Base-by-base conservation (phyloP, 345 rosid species). In the Kernera saxatilis region DNA sequence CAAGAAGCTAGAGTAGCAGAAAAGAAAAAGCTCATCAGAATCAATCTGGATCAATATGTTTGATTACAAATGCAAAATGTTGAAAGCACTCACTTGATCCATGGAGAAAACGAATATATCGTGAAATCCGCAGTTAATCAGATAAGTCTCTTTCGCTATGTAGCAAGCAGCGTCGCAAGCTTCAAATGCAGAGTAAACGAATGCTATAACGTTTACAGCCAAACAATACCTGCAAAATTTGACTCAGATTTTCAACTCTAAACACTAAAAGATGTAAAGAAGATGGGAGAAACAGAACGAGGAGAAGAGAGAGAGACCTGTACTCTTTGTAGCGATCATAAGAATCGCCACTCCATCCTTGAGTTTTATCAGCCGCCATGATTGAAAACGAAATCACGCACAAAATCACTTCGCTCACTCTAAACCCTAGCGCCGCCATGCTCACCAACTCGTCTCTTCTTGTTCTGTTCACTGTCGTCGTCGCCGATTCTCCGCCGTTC, bases 261-360 rank as follows among this genome's bases (percentile, higher is more conserved):
- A 50, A 61, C 39, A 56, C 8, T 9, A 35, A 57, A 14, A 45
- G 8, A 0, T 19, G 43, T 29, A 2, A 6, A 19, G 51, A 27
- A 58, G 54, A 35, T 2, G 39, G 59, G 12, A 51, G 13, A 10
- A 10, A 6, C 8, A 14, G 8, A 22, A 3, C 6, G 5, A 36
- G 48, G 21, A 45, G 26, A 54, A 45, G 21, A 25, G 39, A 44
- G 27, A 36, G 56, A 23, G 18, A 89, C 99, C 96, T 88, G 84
- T 88, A 95, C 70, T 92, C 99, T 78, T 65, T 86, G 75, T 95
- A 95, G 21, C 98, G 96, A 71, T 95, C 89, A 60, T 80, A 95
- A 21, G 99, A 95, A 74, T 95, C 99, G 35, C 99, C 99, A 14
- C 96, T 87, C 99, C 98, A 95, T 3, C 99, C 99, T 69, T 86